Conservation (phyloP, 495 filamentous ascomycete genomes). For the Podospora fimiseda region DNA sequence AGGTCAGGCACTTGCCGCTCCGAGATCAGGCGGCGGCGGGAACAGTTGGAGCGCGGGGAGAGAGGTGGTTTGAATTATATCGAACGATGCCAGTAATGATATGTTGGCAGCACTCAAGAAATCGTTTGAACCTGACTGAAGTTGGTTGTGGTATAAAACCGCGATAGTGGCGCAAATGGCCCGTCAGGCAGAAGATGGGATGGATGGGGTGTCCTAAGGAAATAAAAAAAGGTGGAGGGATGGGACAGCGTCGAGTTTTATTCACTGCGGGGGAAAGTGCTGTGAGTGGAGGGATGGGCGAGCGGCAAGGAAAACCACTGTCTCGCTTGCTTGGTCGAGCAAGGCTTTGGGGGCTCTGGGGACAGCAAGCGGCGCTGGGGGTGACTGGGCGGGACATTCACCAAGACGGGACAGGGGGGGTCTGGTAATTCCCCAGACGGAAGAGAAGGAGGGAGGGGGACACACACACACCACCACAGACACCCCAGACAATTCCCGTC, state of each 20-base stretch:
- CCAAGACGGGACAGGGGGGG: slow-evolving; percentile 10
- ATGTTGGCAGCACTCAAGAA: neutral
- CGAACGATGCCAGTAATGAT: neutral
- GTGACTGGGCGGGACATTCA: slow-evolving; percentile 4
- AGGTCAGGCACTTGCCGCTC: slow-evolving; percentile 6
- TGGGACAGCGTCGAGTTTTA: slow-evolving; percentile 33
- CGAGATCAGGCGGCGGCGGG: neutral
- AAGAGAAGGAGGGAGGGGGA: neutral
- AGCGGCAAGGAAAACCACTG: slow-evolving; percentile 21
- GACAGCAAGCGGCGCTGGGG: slow-evolving; percentile 1
- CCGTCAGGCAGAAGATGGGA: slow-evolving; percentile 18
- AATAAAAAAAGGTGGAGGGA: slow-evolving; percentile 26
- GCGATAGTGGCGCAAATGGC: slow-evolving; percentile 11
- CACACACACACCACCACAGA: neutral
- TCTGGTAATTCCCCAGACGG: slow-evolving; percentile 1
- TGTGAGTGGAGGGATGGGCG: slow-evolving; percentile 22
- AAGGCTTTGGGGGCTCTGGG: slow-evolving; percentile 4
- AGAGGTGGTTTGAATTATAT: neutral
- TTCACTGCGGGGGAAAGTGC: slow-evolving; percentile 28
- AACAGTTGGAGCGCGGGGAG: neutral
- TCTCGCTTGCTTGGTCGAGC: slow-evolving; percentile 12
- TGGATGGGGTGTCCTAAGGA: slow-evolving; percentile 25
- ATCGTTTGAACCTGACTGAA: neutral
- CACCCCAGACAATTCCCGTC: neutral
- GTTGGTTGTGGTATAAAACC: slow-evolving; percentile 2